Percentiles rank a stretch among this genome's conserved stretches.
Evolutionary conservation across 768 basidiomycete genomes (phyloP).

Genomic region (Panus rudis): DNA sequence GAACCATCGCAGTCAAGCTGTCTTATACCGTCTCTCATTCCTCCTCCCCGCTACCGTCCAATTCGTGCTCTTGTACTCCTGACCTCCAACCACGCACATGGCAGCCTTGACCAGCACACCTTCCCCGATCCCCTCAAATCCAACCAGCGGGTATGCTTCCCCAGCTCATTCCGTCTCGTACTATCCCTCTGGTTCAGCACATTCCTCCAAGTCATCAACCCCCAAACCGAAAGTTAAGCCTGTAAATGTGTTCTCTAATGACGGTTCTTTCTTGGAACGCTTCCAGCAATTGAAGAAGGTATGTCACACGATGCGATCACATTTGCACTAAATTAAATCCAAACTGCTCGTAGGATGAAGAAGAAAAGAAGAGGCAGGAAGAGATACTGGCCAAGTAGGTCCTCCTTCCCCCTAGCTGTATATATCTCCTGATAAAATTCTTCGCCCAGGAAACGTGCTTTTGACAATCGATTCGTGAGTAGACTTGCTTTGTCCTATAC

Average conservation of each 20-base stretch:
- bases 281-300: slow-evolving; percentile 55
- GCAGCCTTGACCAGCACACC: slow-evolving; percentile 11
- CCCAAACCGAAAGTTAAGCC: slow-evolving; percentile 32
- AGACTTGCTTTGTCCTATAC: background rate
- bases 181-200: slow-evolving; percentile 20
- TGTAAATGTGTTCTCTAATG: slow-evolving; percentile 60
- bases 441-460: slow-evolving; percentile 44
- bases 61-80: too few relatives aligned
- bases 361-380: slow-evolving; percentile 48
- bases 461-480: slow-evolving; percentile 58
- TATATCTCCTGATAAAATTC: background rate
- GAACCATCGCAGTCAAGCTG: too few relatives aligned
- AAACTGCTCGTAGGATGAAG: slow-evolving; percentile 38
- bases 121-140: slow-evolving; percentile 14
- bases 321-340: background rate
- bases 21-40: too few relatives aligned
- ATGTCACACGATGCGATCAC: slow-evolving; percentile 7
- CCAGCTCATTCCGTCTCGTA: slow-evolving; percentile 18
- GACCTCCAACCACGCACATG: too few relatives aligned
- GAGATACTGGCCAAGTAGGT: slow-evolving; percentile 44
- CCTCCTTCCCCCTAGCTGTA: background rate
- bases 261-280: slow-evolving; percentile 62
- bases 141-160: slow-evolving; percentile 23
- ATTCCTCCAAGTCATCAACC: slow-evolving; percentile 10
- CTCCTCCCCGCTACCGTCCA: too few relatives aligned